A percentile compares a stretch with the other conserved stretches of the same genome.
Conservation (phyloP, 2,329 filamentous ascomycete genomes). For the Xylaria sp. region DNA sequence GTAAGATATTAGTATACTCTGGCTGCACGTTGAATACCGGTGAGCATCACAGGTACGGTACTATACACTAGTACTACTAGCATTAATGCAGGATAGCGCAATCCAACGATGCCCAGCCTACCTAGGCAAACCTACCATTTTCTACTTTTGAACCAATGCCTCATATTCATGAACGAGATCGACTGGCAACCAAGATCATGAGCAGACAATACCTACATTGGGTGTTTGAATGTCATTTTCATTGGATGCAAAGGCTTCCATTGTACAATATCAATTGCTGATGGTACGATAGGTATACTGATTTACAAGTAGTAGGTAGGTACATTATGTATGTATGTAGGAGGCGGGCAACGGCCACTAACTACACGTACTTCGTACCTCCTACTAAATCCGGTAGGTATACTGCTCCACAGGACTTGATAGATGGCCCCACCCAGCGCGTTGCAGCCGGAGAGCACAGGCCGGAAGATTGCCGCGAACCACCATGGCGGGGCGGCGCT, state of each 20-base stretch:
- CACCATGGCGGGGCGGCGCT: constrained; percentile 29
- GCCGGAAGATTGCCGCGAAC: constrained; percentile 42
- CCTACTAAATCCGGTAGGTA: too few species aligned
- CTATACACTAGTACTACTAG: constrained; percentile 3
- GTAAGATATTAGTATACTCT: neutral
- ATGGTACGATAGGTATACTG: neutral
- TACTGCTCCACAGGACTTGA: too few species aligned
- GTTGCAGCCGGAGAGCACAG: constrained; percentile 34
- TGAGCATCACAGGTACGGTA: too few species aligned
- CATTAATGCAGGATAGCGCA: neutral
- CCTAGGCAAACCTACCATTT: too few species aligned
- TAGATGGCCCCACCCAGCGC: neutral
- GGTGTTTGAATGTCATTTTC: too few species aligned
- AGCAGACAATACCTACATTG: neutral
- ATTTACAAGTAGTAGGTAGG: too few species aligned
- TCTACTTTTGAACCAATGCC: too few species aligned
- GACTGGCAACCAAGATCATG: neutral
- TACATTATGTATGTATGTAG: too few species aligned
- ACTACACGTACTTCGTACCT: neutral
- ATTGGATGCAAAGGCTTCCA: neutral
- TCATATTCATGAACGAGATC: neutral
- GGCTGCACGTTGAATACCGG: neutral
- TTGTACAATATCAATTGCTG: neutral
- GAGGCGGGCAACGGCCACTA: neutral
- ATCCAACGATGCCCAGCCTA: too few species aligned